These are phyloP conservation scores for Botrytis hyacinthi DNA, from an alignment of 2,329 filamentous ascomycete genomes.

Conservation along the genomic window DNA sequence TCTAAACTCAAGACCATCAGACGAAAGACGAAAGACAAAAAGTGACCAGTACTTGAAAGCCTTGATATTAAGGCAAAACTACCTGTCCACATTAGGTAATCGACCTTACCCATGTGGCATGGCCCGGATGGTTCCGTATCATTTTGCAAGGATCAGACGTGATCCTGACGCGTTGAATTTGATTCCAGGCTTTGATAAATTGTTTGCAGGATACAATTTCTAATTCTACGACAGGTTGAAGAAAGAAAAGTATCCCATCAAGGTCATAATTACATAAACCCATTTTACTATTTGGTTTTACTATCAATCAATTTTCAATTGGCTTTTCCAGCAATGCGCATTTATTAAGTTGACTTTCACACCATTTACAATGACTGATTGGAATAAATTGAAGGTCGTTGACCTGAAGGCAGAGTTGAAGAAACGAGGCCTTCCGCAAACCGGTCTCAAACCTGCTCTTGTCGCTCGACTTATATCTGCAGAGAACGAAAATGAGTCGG, in stretches of 20 bases:
- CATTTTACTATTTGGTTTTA: background rate
- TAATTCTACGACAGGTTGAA: background rate
- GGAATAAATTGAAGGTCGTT: constrained; percentile 64
- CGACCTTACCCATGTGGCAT: background rate
- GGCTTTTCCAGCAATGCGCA: constrained; percentile 1
- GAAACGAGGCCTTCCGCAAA: constrained; percentile 63
- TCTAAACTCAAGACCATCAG: background rate
- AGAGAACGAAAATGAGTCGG: constrained; percentile 41
- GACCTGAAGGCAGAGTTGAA: constrained; percentile 76
- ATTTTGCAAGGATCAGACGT: constrained; percentile 6
- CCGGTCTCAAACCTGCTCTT: constrained; percentile 70
- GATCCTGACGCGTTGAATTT: constrained; percentile 19
- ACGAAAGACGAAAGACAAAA: background rate
- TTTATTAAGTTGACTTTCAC: background rate
- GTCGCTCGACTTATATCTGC: constrained; percentile 59
- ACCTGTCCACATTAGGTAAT: background rate
- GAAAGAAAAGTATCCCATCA: background rate
- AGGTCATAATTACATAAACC: background rate
- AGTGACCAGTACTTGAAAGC: background rate
- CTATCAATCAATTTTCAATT: background rate
- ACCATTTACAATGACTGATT: constrained; percentile 47
- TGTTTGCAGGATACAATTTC: constrained; percentile 10
- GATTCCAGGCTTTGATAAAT: constrained; percentile 15
- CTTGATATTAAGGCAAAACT: background rate
- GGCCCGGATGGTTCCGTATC: background rate